Conservation (phyloP, 768 basidiomycete species). For the Tulasnella sp. region DNA sequence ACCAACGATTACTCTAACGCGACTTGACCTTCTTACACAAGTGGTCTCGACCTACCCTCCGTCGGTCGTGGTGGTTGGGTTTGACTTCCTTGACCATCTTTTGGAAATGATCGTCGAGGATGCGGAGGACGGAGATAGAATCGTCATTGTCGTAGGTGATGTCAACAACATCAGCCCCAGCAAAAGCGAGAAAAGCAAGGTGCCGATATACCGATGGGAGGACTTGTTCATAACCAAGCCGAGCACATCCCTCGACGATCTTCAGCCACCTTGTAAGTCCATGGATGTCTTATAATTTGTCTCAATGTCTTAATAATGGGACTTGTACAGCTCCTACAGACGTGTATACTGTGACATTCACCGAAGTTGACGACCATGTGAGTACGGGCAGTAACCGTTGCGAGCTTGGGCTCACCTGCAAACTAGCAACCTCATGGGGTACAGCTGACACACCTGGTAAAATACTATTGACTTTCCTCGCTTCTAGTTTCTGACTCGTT, state of each 20-base stretch:
- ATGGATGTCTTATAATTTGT: too few species aligned
- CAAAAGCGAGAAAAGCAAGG: conserved; percentile 32
- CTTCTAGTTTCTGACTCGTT: background rate
- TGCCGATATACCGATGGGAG: conserved; percentile 44
- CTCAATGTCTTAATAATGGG: too few species aligned
- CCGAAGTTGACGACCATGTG: conserved; percentile 30
- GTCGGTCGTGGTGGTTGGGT: conserved; percentile 60
- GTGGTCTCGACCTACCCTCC: conserved; percentile 55
- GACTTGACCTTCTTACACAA: conserved; percentile 46
- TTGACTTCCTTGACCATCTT: conserved; percentile 50
- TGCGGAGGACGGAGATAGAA: conserved; percentile 34
- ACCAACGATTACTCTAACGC: conserved; percentile 51
- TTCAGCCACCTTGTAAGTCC: conserved; percentile 13
- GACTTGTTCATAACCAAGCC: conserved; percentile 58
- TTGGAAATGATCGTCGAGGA: conserved; percentile 61
- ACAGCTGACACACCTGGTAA: conserved; percentile 56
- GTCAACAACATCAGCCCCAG: conserved; percentile 39
- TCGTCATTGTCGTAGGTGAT: conserved; percentile 64
- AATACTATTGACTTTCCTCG: background rate
- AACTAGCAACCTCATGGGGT: conserved; percentile 44
- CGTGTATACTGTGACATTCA: conserved; percentile 59
- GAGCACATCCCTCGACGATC: conserved; percentile 25
- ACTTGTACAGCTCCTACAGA: conserved; percentile 40
- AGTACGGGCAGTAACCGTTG: conserved; percentile 18
- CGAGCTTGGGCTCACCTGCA: background rate